Evolutionary conservation across 2,329 filamentous ascomycete species (phyloP), one percentile per base, ranked within the genome.

Genomic region (Colletotrichum sojae): DNA sequence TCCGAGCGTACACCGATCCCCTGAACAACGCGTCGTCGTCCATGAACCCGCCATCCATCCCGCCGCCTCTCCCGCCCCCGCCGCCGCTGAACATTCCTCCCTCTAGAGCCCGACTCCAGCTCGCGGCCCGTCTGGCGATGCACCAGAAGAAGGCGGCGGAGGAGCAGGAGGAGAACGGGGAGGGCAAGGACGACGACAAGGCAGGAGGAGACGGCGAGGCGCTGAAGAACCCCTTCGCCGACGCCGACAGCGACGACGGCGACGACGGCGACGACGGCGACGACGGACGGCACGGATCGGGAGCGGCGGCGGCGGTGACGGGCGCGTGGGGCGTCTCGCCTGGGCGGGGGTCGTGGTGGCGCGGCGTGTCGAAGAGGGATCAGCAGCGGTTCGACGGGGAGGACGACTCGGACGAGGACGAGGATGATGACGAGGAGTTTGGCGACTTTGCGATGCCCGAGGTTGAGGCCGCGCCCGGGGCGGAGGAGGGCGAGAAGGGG

Each of bases 1-100:
- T 90, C 76, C 88, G 87, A 71, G 83, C 86, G 16, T 89, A 89
- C 73, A 88, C 86, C 45, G 87, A 89, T 73, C 83, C 85, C 15
- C 77, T 88, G 59, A 88, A 85, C 76, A 80, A 83, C 80, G 66
- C 73, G 74, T 80, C 77, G 62, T 78, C 80, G 48, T 85, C 85
- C 25, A 79, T 89, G 73, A 84, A 86, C 66, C 88, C 87, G 54
- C 89, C 87, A 2, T 89, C 88, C 13, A 86, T 89, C 55, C 87
- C 80, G 3, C 87, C 88, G 6, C 88, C 89, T 3, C 87, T 86
- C 2, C 87, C 89, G 1, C 91, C 92, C n/a, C 92, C 90, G 22
- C 91, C 93, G 39, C 94, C 94, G 13, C 85, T 97, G 75, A 96
- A 95, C 78, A 90, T 95, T 43, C 91, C 93, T 1, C 95, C 95